These are phyloP conservation scores for Backusella liffmaniae DNA, from an alignment of 192 early-diverging fungal species.

Conservation along the genomic window DNA sequence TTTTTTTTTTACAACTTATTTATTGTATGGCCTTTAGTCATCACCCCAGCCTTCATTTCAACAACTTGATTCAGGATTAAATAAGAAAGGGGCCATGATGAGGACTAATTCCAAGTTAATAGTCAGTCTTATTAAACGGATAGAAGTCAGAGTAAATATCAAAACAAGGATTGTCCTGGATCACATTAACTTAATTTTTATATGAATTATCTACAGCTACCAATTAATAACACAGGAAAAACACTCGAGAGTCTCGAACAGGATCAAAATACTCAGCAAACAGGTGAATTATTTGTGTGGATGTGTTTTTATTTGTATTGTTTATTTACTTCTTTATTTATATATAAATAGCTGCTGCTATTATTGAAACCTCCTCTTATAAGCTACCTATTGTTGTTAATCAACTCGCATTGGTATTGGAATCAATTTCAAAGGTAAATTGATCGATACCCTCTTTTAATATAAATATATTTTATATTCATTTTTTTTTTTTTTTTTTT, in stretches of 20 bases:
- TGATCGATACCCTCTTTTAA: too few species aligned
- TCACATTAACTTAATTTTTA: not conserved
- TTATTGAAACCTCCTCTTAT: slow-evolving; percentile 24
- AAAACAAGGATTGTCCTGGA: not conserved
- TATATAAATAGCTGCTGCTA: slow-evolving; percentile 23
- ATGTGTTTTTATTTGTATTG: not conserved
- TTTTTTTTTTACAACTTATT: not conserved
- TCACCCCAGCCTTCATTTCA: slow-evolving; percentile 2
- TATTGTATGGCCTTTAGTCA: not conserved
- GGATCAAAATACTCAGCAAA: slow-evolving; percentile 31
- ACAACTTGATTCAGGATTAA: not conserved
- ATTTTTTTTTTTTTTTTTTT: not conserved
- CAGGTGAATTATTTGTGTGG: slow-evolving; percentile 17
- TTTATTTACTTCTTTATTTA: not conserved
- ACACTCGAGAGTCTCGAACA: slow-evolving; percentile 23
- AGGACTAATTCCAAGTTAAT: slow-evolving; percentile 24
- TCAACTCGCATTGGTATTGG: slow-evolving; percentile 17
- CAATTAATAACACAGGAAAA: slow-evolving; percentile 24
- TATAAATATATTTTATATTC: too few species aligned
- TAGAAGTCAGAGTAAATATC: slow-evolving; percentile 22
- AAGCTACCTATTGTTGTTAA: slow-evolving; percentile 23
- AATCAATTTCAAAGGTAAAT: slow-evolving; percentile 23
- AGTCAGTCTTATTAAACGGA: slow-evolving; percentile 23
- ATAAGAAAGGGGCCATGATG: slow-evolving; percentile 5
- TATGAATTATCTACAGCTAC: slow-evolving; percentile 10